Evolutionary conservation across 176 grass and related monocot genomes (phyloP).

Genomic region (Carex parvula): DNA sequence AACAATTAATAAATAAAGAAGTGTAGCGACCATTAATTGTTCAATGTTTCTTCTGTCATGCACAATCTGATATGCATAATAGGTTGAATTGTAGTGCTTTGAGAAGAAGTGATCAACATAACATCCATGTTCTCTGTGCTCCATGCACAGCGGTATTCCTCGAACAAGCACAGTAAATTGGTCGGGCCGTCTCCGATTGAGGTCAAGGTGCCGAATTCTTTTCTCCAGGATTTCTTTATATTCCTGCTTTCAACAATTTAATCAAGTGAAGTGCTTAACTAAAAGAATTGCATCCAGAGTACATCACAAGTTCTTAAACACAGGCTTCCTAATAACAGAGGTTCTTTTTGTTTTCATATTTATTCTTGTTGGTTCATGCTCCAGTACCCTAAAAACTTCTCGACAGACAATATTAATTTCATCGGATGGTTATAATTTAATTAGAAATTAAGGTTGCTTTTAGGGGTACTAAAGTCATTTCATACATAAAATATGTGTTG

Average conservation of each 20-base stretch:
- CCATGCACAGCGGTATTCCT: slow-evolving; percentile 61
- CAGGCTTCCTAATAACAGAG: not conserved
- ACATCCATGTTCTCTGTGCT: slow-evolving; percentile 65
- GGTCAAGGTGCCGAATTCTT: slow-evolving; percentile 52
- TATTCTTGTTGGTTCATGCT: not conserved
- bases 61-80: slow-evolving; percentile 58
- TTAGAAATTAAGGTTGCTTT: not conserved
- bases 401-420: not conserved
- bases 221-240: slow-evolving; percentile 46
- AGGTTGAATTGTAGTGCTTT: slow-evolving; percentile 56
- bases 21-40: slow-evolving; percentile 41
- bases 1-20: slow-evolving; percentile 4
- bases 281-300: not conserved
- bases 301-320: not conserved
- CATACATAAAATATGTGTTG: too few species aligned
- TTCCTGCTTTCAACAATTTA: slow-evolving; percentile 44
- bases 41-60: slow-evolving; percentile 49
- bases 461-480: too few species aligned
- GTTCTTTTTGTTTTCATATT: not conserved
- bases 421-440: not conserved
- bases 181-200: slow-evolving; percentile 47
- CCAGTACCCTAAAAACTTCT: not conserved
- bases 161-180: slow-evolving; percentile 76
- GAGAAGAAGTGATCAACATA: slow-evolving; percentile 78
- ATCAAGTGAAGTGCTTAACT: not conserved